These are phyloP conservation scores for Acacia acuminata DNA, from an alignment of 306 rosid genomes.

Conservation along the genomic window DNA sequence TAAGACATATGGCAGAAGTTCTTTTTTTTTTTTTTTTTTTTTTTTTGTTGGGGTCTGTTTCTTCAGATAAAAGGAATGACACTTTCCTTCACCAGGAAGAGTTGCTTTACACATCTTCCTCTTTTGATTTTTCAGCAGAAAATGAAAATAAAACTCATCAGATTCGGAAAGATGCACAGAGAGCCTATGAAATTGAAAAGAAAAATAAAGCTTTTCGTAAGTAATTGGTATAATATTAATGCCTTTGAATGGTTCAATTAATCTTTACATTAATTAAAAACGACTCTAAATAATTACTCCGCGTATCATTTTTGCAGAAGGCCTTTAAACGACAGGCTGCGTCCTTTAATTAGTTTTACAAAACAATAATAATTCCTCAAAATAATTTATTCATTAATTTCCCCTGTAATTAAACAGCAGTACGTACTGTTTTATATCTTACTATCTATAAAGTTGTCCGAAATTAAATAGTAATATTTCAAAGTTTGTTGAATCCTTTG, in stretches of 20 bases:
- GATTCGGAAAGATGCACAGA: constrained; percentile 29
- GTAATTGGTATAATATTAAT: neutral
- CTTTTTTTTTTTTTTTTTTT: neutral
- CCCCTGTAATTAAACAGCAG: neutral
- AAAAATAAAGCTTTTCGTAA: neutral
- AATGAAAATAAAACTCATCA: neutral
- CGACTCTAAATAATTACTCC: constrained; percentile 5
- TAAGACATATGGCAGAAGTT: too few species aligned
- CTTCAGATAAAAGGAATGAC: constrained; percentile 29
- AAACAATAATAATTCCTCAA: neutral
- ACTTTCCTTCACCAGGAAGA: constrained; percentile 71
- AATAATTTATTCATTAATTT: neutral
- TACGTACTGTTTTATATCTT: neutral
- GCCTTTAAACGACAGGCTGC: constrained; percentile 6
- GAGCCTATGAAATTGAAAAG: constrained; percentile 25
- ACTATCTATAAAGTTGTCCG: neutral
- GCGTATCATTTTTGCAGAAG: neutral
- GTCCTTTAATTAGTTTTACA: constrained; percentile 22
- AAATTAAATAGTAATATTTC: neutral
- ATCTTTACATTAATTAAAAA: constrained; percentile 29
- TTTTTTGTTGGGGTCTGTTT: neutral
- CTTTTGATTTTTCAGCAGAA: neutral
- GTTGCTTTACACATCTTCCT: constrained; percentile 36
- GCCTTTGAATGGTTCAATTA: neutral
- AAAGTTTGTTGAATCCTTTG: neutral